Evolutionary conservation across 1,284 basidiomycete species (phyloP), one percentile per base, ranked within the genome.

Genomic region (Xerocomus nothofagi): DNA sequence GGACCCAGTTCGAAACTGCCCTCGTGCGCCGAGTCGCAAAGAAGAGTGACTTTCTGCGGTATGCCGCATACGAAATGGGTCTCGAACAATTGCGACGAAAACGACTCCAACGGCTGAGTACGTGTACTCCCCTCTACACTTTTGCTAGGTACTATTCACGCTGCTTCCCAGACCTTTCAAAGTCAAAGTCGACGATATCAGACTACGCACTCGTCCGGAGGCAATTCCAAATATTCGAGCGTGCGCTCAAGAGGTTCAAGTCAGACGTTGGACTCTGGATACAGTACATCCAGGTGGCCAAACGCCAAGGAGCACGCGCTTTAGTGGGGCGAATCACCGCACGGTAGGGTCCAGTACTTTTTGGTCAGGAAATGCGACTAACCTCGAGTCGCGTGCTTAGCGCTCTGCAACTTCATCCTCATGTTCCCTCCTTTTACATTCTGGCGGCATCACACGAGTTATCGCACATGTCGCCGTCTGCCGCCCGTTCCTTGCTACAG

Each of bases 41-140:
- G 66, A 93, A 93, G 71, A 76, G 81, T 17, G 96, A 98, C 73
- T 98, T 88, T 72, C 74, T 96, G 60, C 85, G 89, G 44, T 98
- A 99, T 74, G 86, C 86, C 34, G 82, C 91, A 21, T 98, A 97
- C 70, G 95, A 98, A 73, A 91, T 92, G 80, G 82, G 81, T 27
- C 78, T 97, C 24, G 94, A 97, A 68, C 79, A 84, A 31, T 72
- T 97, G 51, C 75, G 92, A 31, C 77, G 80, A 61, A 90, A 92
- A 59, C 77, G 93, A 40, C 78, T 80, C 38, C 79, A 85, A 61
- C 75, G 89, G 47, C 65, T 91, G 46, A 82, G 92, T 93, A 62
- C 51, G 86, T 78, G 2, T n/a, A n/a, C 24, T n/a, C 10, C 41
- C 20, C 40, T 45, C 44, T 18, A 42, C 47, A 6, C 4, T 27